Percentiles rank a stretch among this genome's conserved stretches.
Conservation (phyloP, 2,329 filamentous ascomycete species). For the Colletotrichum sp. region DNA sequence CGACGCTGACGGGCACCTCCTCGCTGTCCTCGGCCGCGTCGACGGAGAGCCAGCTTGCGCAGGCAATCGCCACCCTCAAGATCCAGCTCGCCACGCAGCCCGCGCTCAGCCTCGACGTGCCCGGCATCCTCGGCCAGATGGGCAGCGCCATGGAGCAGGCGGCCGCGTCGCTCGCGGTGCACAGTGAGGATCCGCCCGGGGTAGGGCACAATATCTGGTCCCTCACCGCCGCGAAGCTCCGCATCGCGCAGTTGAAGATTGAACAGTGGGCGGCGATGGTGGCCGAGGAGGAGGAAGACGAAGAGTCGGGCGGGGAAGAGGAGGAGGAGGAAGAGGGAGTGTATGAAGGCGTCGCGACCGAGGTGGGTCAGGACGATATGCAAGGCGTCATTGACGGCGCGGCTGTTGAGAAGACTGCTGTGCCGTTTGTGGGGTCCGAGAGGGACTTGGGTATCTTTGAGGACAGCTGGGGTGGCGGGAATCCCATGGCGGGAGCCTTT, state of each 20-base stretch:
- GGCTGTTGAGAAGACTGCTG: not conserved
- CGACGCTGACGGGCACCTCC: not conserved
- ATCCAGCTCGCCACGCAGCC: conserved; percentile 48
- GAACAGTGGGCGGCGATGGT: conserved; percentile 53
- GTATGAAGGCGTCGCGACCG: not conserved
- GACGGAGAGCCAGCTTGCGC: conserved; percentile 31
- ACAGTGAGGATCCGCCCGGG: conserved; percentile 31
- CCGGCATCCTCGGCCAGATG: conserved; percentile 45
- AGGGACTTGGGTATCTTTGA: not conserved
- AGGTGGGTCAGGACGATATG: not conserved
- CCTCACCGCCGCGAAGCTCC: conserved; percentile 50
- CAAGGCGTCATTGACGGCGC: not conserved
- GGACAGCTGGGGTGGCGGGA: not conserved
- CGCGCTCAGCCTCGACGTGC: conserved; percentile 49
- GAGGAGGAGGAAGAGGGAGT: not conserved
- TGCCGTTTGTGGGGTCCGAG: not conserved
- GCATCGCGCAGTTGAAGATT: conserved; percentile 49
- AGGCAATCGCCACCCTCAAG: conserved; percentile 44
- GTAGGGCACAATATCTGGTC: conserved; percentile 54
- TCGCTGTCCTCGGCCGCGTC: not conserved
- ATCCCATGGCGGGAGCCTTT: not conserved
- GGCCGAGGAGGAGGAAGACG: conserved; percentile 17
- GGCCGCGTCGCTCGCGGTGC: conserved; percentile 37
- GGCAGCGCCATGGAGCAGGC: conserved; percentile 49
- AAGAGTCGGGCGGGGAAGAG: not conserved